These are phyloP conservation scores for Rhododendron henanense DNA, from an alignment of 148 eudicot species.

Conservation along the genomic window DNA sequence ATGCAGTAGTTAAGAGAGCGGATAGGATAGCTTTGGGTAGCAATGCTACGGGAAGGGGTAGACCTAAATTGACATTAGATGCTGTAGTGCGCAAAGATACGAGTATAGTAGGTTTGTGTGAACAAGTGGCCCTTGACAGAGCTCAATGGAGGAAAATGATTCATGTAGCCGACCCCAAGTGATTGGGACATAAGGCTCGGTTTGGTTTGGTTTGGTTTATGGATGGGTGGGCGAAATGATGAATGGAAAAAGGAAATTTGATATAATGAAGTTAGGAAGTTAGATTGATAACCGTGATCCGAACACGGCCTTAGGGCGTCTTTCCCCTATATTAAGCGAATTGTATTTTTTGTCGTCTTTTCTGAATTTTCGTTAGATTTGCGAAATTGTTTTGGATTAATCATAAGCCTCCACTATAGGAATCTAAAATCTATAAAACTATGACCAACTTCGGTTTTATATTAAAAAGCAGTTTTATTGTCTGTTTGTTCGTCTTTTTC, in stretches of 20 bases:
- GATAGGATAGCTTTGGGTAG: too few relatives aligned
- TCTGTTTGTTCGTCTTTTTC: neutral
- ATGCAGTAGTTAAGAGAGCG: too few relatives aligned
- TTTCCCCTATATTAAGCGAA: neutral
- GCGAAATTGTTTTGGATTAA: neutral
- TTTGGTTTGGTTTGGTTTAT: too few relatives aligned
- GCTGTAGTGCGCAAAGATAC: too few relatives aligned
- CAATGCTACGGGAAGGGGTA: too few relatives aligned
- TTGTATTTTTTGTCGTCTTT: neutral
- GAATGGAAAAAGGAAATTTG: neutral
- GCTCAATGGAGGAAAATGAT: too few relatives aligned
- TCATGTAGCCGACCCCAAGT: too few relatives aligned
- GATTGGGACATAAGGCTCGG: too few relatives aligned
- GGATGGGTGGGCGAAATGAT: neutral
- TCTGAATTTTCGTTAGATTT: neutral
- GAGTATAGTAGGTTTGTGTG: too few relatives aligned
- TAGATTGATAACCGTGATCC: neutral
- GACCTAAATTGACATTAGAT: too few relatives aligned
- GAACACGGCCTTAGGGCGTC: neutral
- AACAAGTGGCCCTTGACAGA: too few relatives aligned
- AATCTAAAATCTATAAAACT: neutral
- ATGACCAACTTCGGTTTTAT: neutral
- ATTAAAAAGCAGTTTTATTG: neutral
- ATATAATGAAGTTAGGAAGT: neutral
- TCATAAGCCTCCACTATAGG: neutral